These are phyloP conservation scores for Acidiella bohemica DNA, from an alignment of 495 filamentous ascomycete genomes.

Conservation along the genomic window DNA sequence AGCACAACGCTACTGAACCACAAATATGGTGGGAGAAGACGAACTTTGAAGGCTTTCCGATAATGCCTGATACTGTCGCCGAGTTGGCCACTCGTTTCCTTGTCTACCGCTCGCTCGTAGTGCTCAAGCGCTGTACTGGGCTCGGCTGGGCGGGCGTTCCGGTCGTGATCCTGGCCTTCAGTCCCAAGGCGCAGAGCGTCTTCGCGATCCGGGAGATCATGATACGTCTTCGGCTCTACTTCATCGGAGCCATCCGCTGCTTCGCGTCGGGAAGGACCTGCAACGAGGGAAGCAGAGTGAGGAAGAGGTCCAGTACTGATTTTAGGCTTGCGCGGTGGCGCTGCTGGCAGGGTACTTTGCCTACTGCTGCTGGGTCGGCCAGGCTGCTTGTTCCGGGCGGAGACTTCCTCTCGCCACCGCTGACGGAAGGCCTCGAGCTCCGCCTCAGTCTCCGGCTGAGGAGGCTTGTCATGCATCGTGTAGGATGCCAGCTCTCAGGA, in stretches of 20 bases:
- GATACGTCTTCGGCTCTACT: slow-evolving; percentile 31
- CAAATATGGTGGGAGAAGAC: slow-evolving; percentile 7
- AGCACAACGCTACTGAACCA: slow-evolving; percentile 2
- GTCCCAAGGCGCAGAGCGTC: slow-evolving; percentile 32
- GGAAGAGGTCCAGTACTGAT: too few species aligned
- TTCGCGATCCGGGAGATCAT: slow-evolving; percentile 34
- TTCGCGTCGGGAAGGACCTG: slow-evolving; percentile 15
- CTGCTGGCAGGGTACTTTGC: neutral
- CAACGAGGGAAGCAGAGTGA: neutral
- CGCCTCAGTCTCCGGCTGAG: slow-evolving; percentile 35
- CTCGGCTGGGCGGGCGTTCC: slow-evolving; percentile 30
- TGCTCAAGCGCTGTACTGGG: slow-evolving; percentile 76
- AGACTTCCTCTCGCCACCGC: slow-evolving; percentile 74
- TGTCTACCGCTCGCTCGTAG: slow-evolving; percentile 84
- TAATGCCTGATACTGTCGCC: slow-evolving; percentile 86
- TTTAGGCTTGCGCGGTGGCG: neutral
- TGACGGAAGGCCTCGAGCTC: slow-evolving; percentile 71
- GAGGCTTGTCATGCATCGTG: neutral
- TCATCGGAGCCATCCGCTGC: slow-evolving; percentile 25
- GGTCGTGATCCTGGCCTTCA: slow-evolving; percentile 21
- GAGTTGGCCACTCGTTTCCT: slow-evolving; percentile 66
- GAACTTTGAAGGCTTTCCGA: slow-evolving; percentile 73
- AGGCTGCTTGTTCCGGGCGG: slow-evolving; percentile 31
- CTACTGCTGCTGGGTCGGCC: slow-evolving; percentile 13
- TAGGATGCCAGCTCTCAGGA: too few species aligned